These are phyloP conservation scores for Globisporangium okanoganense DNA, from an alignment of 352 stramenopile species.

Conservation along the genomic window DNA sequence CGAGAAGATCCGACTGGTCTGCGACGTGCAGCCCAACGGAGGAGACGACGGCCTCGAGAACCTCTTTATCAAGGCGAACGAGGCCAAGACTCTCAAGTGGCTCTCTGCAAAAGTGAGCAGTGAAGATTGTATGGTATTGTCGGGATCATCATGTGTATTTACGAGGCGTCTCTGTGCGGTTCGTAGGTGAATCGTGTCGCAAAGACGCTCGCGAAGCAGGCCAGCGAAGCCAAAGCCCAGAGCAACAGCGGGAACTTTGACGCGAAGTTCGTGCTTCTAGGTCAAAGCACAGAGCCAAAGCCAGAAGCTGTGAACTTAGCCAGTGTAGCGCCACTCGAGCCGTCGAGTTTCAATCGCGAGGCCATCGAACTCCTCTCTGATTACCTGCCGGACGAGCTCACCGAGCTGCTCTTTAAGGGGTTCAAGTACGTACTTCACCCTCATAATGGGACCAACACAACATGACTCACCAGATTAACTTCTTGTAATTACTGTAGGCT, in stretches of 20 bases:
- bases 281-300: constrained; percentile 5
- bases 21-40: constrained; percentile 44
- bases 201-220: constrained; percentile 32
- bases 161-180: background rate
- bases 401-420: constrained; percentile 39
- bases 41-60: constrained; percentile 39
- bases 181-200: constrained; percentile 36
- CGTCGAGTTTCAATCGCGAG: constrained; percentile 22
- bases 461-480: background rate
- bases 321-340: constrained; percentile 1
- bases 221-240: constrained; percentile 16
- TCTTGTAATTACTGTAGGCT: constrained; percentile 19
- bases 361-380: constrained; percentile 58
- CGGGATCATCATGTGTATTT: background rate
- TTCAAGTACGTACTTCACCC: constrained; percentile 40
- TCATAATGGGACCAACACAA: background rate
- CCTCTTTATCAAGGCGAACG: constrained; percentile 55
- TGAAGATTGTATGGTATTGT: too few relatives aligned
- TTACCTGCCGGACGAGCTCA: constrained; percentile 46
- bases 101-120: constrained; percentile 47
- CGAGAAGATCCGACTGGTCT: constrained; percentile 38
- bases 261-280: constrained; percentile 15
- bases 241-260: constrained; percentile 27
- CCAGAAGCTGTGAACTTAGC: background rate
- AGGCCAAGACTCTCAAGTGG: constrained; percentile 51